Evolutionary conservation across 345 rosid species (phyloP).

Genomic region (Citrus sp.): DNA sequence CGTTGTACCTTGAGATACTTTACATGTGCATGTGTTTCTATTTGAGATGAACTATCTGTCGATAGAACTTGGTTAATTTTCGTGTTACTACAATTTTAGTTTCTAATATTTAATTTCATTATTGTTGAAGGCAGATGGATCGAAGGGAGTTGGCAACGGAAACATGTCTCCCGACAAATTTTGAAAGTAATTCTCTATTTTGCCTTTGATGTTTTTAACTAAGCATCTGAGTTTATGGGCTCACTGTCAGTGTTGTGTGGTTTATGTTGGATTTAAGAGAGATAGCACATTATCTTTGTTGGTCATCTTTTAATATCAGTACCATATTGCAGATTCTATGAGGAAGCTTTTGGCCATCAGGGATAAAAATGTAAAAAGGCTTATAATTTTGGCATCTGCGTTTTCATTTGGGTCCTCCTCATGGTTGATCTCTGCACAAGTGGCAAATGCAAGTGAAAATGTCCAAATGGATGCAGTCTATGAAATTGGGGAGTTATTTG

Average conservation of each 20-base stretch:
- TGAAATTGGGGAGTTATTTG: slow-evolving; percentile 77
- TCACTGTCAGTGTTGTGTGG: not conserved
- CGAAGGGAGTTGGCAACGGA: slow-evolving; percentile 36
- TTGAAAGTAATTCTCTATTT: slow-evolving; percentile 42
- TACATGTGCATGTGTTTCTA: not conserved
- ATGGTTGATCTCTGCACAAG: slow-evolving; percentile 47
- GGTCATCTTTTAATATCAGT: not conserved
- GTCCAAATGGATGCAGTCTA: slow-evolving; percentile 44
- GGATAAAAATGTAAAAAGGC: slow-evolving; percentile 40
- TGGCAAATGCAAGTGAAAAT: slow-evolving; percentile 58
- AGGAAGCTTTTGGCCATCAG: slow-evolving; percentile 28
- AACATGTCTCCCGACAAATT: slow-evolving; percentile 14
- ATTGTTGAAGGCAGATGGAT: slow-evolving; percentile 82
- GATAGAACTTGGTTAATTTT: slow-evolving; percentile 3
- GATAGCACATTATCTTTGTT: not conserved
- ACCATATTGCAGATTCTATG: slow-evolving; percentile 36
- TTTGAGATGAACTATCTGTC: not conserved
- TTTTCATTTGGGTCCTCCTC: slow-evolving; percentile 48
- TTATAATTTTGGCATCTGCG: slow-evolving; percentile 31
- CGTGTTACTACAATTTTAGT: slow-evolving; percentile 7
- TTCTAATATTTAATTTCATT: slow-evolving; percentile 30
- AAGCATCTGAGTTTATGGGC: not conserved
- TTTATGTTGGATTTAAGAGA: not conserved
- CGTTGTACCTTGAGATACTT: not conserved
- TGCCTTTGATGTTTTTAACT: slow-evolving; percentile 14